Evolutionary conservation across 805 yeast species (phyloP).

Genomic region (Nakazawaea ishiwadae): DNA sequence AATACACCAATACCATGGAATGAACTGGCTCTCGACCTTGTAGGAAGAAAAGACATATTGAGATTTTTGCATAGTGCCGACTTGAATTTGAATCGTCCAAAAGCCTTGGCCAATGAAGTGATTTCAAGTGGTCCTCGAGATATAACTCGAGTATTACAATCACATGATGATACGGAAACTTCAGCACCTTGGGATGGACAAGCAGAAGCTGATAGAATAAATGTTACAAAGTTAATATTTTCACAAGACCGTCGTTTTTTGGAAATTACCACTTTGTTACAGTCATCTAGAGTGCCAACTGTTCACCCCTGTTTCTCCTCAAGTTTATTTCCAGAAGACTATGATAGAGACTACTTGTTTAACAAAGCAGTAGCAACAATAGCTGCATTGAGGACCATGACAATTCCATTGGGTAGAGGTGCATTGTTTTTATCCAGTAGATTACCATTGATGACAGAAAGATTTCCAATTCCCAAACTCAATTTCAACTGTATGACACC

Average conservation of each 20-base stretch:
- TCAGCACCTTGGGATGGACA: slow-evolving; percentile 66
- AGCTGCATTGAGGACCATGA: slow-evolving; percentile 66
- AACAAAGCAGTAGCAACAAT: slow-evolving; percentile 57
- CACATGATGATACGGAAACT: slow-evolving; percentile 38
- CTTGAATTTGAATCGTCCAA: neutral
- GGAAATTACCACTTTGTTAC: slow-evolving; percentile 69
- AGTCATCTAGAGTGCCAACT: slow-evolving; percentile 62
- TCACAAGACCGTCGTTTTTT: slow-evolving; percentile 73
- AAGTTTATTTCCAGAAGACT: slow-evolving; percentile 18
- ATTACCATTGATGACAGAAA: slow-evolving; percentile 78
- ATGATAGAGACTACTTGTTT: slow-evolving; percentile 29
- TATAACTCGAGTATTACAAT: slow-evolving; percentile 23
- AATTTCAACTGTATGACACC: slow-evolving; percentile 71
- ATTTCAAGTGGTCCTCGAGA: slow-evolving; percentile 1
- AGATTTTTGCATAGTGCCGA: slow-evolving; percentile 14
- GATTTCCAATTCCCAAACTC: slow-evolving; percentile 72
- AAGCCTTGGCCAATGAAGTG: slow-evolving; percentile 3
- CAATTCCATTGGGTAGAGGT: slow-evolving; percentile 76
- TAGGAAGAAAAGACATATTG: slow-evolving; percentile 65
- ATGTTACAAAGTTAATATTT: slow-evolving; percentile 68
- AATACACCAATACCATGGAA: slow-evolving; percentile 46
- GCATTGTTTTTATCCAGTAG: slow-evolving; percentile 65
- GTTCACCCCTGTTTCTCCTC: slow-evolving; percentile 34
- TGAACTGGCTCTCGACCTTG: slow-evolving; percentile 42
- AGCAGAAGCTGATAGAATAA: slow-evolving; percentile 62